phyloP scores from a whole-genome alignment of 352 stramenopile genomes.

The Phytophthora megakarya region DNA sequence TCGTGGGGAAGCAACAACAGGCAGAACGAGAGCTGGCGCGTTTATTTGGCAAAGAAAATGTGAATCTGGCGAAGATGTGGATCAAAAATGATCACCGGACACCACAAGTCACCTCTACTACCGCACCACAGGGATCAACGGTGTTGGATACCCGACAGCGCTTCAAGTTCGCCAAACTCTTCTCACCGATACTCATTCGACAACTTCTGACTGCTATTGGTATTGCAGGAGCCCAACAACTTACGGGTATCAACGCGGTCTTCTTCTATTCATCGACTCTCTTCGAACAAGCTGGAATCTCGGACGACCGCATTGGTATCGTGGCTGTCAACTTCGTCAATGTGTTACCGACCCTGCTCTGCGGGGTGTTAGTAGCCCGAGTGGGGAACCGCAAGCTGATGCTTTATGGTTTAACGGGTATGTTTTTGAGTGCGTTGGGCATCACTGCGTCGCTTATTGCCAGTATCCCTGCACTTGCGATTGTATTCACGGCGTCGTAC shows the following conservation, averaged over 20 bases:
- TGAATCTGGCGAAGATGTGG: neutral
- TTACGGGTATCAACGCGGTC: neutral
- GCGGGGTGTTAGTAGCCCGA: neutral
- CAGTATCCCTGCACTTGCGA: neutral
- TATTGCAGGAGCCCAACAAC: neutral
- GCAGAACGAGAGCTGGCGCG: neutral
- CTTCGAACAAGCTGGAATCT: neutral
- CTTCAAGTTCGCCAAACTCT: neutral
- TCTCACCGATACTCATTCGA: neutral
- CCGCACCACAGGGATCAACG: too few species aligned
- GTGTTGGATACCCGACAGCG: neutral
- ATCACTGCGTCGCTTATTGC: neutral
- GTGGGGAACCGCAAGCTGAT: neutral
- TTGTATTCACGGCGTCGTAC: neutral
- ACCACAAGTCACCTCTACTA: neutral
- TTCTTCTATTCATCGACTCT: neutral
- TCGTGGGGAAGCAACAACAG: neutral
- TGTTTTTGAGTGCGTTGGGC: neutral
- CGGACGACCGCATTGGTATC: neutral
- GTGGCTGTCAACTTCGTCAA: neutral
- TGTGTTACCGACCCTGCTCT: neutral
- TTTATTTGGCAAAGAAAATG: neutral
- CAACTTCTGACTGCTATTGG: neutral
- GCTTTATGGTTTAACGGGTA: neutral
- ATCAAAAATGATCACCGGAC: neutral